Evolutionary conservation across 2,329 filamentous ascomycete genomes (phyloP), one percentile per base, ranked within the genome.

Genomic region (Nemania bipapillata): DNA sequence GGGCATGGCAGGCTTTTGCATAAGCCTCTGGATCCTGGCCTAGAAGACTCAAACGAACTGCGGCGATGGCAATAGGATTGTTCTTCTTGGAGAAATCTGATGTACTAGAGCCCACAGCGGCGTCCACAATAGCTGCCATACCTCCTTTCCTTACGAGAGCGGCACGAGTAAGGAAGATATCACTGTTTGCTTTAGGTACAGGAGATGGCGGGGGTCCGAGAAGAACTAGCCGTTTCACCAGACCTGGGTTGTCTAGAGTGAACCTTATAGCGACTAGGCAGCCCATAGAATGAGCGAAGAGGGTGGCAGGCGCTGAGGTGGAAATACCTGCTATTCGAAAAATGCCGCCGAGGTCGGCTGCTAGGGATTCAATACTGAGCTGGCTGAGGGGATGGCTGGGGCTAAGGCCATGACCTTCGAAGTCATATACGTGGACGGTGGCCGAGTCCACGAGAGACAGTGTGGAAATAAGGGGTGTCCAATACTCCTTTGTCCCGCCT

Each of bases 11-110:
- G 8, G 42, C 68, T 17, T 70, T 70, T 4, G 61, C 60, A 20
- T 70, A 70, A 5, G 32, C 68, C 56, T 70, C 68, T 5, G 65
- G 65, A 7, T 70, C 68, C 35, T 70, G 68, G 3, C 65, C 60
- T 1, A 70, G 50, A 8, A 68, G 60, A 50, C 56, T 65, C 4
- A 70, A 35, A 4, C 65, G 65, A 3, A 22, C 12, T 15, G 65
- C 65, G 0, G 68, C 26, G 42, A 56, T 32, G 3, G 65, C 60
- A 20, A 70, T 56, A 3, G 60, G 61, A 35, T 65, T 65, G 2
- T 52, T 37, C 22, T n/a, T n/a, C 24, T 55, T 58, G 4, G 65
- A 47, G 20, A n/a, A 26, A 6, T 24, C 28, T 2, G 65, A 58
- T 3, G 20, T 26, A 7, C 4, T 35, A 7, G 2, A 6, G 6